Conservation (phyloP, 306 rosid genomes). For the Alnus rubra region DNA sequence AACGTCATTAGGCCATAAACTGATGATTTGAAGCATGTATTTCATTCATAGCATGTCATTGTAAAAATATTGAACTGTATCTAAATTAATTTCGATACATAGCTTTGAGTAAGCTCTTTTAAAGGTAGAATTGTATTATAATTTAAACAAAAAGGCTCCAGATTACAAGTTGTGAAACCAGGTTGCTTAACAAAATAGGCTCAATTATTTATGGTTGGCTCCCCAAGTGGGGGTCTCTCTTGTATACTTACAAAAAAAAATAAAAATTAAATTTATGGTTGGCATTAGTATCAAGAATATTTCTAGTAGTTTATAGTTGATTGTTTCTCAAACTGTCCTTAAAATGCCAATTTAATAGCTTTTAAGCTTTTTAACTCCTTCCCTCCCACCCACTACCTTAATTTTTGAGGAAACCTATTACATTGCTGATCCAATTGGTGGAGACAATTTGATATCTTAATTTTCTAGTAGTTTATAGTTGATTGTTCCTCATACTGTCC, state of each 20-base stretch:
- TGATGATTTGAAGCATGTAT: background rate
- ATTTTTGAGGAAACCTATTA: background rate
- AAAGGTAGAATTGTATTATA: background rate
- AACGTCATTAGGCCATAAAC: background rate
- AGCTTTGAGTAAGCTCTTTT: background rate
- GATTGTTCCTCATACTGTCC: background rate
- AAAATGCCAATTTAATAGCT: background rate
- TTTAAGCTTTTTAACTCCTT: background rate
- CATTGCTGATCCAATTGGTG: background rate
- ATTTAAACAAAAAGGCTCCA: background rate
- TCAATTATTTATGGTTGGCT: background rate
- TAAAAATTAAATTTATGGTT: background rate
- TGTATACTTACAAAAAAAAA: no score
- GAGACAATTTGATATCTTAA: background rate
- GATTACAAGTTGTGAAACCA: background rate
- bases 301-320: background rate
- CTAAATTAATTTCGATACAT: background rate
- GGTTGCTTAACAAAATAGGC: background rate
- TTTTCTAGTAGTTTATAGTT: background rate
- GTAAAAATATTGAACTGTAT: background rate
- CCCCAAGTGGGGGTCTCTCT: no score
- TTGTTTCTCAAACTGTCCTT: background rate
- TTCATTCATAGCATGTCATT: background rate
- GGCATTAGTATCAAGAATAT: background rate
- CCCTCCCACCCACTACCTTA: background rate